These are phyloP conservation scores for Lentinula novae-zelandiae DNA, from an alignment of 1,284 basidiomycete genomes.

Conservation along the genomic window DNA sequence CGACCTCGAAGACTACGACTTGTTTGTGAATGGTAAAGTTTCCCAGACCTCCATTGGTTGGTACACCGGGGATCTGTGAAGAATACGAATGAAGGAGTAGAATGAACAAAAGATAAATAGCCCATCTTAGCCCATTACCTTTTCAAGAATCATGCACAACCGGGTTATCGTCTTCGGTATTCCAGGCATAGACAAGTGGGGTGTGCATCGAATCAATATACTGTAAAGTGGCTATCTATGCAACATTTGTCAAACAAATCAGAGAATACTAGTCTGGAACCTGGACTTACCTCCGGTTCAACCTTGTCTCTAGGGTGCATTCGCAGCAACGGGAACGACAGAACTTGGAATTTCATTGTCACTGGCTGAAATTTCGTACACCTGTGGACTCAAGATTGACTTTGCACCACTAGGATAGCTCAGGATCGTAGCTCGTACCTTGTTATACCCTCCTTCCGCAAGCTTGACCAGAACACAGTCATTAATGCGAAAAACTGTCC, in stretches of 20 bases:
- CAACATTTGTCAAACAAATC: not conserved
- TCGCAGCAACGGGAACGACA: slow-evolving; percentile 19
- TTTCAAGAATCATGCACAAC: slow-evolving; percentile 22
- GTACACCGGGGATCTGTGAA: too few relatives aligned
- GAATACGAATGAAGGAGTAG: too few relatives aligned
- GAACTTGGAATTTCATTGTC: slow-evolving; percentile 11
- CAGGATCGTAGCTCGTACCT: slow-evolving; percentile 5
- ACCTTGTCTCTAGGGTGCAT: slow-evolving; percentile 21
- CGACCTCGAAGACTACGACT: too few relatives aligned
- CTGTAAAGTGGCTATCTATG: slow-evolving; percentile 19
- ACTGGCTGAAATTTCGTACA: slow-evolving; percentile 1
- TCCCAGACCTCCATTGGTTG: too few relatives aligned
- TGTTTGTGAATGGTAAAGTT: too few relatives aligned
- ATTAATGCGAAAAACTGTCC: not conserved
- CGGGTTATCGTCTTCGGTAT: slow-evolving; percentile 15
- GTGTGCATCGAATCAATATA: slow-evolving; percentile 16
- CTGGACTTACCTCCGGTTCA: slow-evolving; percentile 18
- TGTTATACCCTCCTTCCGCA: slow-evolving; percentile 17
- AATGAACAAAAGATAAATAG: too few relatives aligned
- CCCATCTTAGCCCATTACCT: too few relatives aligned
- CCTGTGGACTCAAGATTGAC: slow-evolving; percentile 10
- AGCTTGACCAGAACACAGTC: slow-evolving; percentile 18
- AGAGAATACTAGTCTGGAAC: not conserved
- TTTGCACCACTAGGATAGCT: not conserved
- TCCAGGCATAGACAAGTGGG: slow-evolving; percentile 18